phyloP scores from a whole-genome alignment of 805 yeast species.

The Teunomyces atbi region DNA sequence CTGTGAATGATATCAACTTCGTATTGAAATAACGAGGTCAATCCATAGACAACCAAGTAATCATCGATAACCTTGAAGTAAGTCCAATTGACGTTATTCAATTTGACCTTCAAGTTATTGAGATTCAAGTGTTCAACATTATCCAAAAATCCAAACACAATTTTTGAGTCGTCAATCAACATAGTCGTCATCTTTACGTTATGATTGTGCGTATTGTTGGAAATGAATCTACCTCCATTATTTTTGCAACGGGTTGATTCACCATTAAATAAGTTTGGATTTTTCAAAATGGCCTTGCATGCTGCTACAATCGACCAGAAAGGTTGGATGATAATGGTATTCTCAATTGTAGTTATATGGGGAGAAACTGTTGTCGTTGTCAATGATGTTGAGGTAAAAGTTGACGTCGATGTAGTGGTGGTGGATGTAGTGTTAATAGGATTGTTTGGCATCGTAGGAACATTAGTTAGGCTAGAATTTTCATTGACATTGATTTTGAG shows the following conservation, averaged over 20 bases:
- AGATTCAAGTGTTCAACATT: slow-evolving; percentile 6
- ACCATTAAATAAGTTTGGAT: slow-evolving; percentile 33
- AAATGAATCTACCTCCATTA: slow-evolving; percentile 20
- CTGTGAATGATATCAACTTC: slow-evolving; percentile 28
- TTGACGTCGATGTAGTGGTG: slow-evolving; percentile 10
- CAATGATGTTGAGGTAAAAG: slow-evolving; percentile 10
- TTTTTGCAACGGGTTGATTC: slow-evolving; percentile 22
- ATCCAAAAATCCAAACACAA: slow-evolving; percentile 27
- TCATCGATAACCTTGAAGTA: slow-evolving; percentile 19
- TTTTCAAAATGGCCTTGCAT: slow-evolving; percentile 26
- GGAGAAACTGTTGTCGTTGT: slow-evolving; percentile 11
- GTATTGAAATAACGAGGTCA: slow-evolving; percentile 37
- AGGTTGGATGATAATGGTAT: slow-evolving; percentile 32
- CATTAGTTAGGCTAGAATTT: background rate
- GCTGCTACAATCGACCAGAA: slow-evolving; percentile 45
- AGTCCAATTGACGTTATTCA: slow-evolving; percentile 36
- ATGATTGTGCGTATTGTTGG: background rate
- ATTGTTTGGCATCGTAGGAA: background rate
- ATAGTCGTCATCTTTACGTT: slow-evolving; percentile 19
- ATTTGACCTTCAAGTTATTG: slow-evolving; percentile 17
- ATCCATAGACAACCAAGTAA: slow-evolving; percentile 30
- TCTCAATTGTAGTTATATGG: slow-evolving; percentile 15
- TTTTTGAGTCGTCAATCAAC: slow-evolving; percentile 29
- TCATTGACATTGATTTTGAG: slow-evolving; percentile 7
- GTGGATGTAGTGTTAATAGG: slow-evolving; percentile 8